Base-by-base conservation (phyloP, 495 filamentous ascomycete species). In the Neurospora sp. region DNA sequence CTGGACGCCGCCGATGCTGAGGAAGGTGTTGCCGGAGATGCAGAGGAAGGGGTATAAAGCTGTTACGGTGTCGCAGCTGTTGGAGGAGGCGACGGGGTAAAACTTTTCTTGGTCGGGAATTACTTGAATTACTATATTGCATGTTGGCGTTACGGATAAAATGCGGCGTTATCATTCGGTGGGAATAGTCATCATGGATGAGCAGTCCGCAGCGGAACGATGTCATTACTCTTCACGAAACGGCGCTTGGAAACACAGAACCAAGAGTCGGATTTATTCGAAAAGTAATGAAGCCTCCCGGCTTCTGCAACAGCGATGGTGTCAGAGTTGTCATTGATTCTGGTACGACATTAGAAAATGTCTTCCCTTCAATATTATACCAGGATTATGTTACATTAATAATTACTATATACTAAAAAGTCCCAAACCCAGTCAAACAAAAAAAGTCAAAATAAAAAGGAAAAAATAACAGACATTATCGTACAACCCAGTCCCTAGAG, bases 1-100 rank as follows among this genome's bases (percentile, higher is more conserved):
- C 69, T 96, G 93, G 91, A 94, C 93, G 36, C 83, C 84, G 75
- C 90, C 91, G 0, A 94, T 95, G 91, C 78, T 97, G 79, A 81
- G 82, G 62, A 85, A 79, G 71, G 91, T 94, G 19, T 81, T 97
- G 77, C 91, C 90, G 7, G 89, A 92, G 78, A 83, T 96, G 75
- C 85, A 79, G 81, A 83, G 83, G 59, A 85, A 88, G 73, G 93
- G 92, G 17, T 96, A 93, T 80, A 82, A 83, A 19, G 84, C 93
- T 40, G 88, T 91, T 7, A 92, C 88, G 45, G 79, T 96, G n/a
- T 88, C 89, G 6, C 85, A 88, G 77, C 80, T 94, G 78, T 77
- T 94, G 72, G 73, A 70, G 9, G 77, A 80, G 73, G 75, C 74
- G 24, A 80, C 78, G 39, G 77, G 77, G 17, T 80, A 71, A 77